These are phyloP conservation scores for Fusarium verrucosum DNA, from an alignment of 2,329 filamentous ascomycete genomes.

Conservation along the genomic window DNA sequence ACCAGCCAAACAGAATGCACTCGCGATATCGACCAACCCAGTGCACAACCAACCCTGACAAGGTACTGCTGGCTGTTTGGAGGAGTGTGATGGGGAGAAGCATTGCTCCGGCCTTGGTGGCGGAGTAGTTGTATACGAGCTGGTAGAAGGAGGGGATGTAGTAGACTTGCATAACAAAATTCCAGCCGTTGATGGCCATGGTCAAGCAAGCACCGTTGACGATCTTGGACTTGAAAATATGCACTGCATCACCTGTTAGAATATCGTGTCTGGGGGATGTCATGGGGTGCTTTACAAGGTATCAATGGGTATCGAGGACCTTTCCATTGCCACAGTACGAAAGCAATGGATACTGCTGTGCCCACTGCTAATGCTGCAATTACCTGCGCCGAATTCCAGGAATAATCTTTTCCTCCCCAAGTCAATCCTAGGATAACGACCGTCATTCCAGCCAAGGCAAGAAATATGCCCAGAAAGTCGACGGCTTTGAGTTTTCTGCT, in stretches of 20 bases:
- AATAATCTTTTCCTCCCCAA: slow-evolving; percentile 68
- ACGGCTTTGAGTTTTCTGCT: slow-evolving; percentile 59
- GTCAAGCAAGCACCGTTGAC: slow-evolving; percentile 65
- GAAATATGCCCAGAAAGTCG: slow-evolving; percentile 59
- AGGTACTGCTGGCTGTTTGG: slow-evolving; percentile 58
- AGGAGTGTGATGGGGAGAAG: slow-evolving; percentile 55
- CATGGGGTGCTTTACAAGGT: slow-evolving; percentile 47
- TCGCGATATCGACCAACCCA: slow-evolving; percentile 63
- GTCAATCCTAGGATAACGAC: slow-evolving; percentile 61
- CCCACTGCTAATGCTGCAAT: slow-evolving; percentile 65
- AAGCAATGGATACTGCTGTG: slow-evolving; percentile 54
- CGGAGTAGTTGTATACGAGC: slow-evolving; percentile 55
- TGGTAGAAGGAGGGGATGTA: slow-evolving; percentile 59
- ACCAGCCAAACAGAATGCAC: slow-evolving; percentile 63
- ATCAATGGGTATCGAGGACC: slow-evolving; percentile 59
- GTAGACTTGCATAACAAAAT: slow-evolving; percentile 65
- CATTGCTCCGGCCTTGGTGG: slow-evolving; percentile 54
- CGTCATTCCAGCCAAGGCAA: slow-evolving; percentile 57
- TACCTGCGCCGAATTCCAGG: slow-evolving; percentile 65
- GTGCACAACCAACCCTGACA: slow-evolving; percentile 62
- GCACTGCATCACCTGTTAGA: slow-evolving; percentile 45
- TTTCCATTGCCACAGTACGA: slow-evolving; percentile 63
- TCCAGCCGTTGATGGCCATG: slow-evolving; percentile 68
- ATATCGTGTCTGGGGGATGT: accelerated
- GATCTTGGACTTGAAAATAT: slow-evolving; percentile 63